Percentiles rank a stretch among this genome's conserved stretches.
phyloP scores from a whole-genome alignment of 2,329 filamentous ascomycete species.

The Colletotrichum viniferum region DNA sequence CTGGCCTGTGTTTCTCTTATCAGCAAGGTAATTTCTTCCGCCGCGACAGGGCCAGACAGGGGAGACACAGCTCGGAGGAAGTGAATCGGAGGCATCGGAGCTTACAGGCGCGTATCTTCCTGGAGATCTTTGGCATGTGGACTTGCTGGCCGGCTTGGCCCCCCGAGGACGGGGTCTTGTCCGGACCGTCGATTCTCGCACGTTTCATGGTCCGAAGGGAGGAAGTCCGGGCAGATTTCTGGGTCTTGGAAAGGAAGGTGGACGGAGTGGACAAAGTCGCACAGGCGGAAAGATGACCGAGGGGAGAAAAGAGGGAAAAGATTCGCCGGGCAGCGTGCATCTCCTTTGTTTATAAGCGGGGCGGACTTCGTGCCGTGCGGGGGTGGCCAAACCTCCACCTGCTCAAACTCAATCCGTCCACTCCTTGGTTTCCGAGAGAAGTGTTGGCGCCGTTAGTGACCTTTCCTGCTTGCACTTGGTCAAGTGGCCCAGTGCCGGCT shows the following conservation, averaged over 20 bases:
- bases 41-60: neutral
- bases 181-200: slow-evolving; percentile 17
- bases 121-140: slow-evolving; percentile 31
- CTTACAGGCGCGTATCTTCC: slow-evolving; percentile 36
- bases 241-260: slow-evolving; percentile 5
- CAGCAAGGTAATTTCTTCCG: neutral
- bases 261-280: slow-evolving; percentile 11
- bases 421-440: neutral
- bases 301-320: slow-evolving; percentile 14
- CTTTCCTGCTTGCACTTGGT: neutral
- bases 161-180: slow-evolving; percentile 17
- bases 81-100: neutral
- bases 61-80: neutral
- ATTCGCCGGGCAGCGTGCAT: neutral
- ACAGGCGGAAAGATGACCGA: slow-evolving; percentile 19
- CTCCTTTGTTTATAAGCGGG: slow-evolving; percentile 21
- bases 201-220: slow-evolving; percentile 17
- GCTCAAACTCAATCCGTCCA: neutral
- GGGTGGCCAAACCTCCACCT: neutral
- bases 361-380: slow-evolving; percentile 22
- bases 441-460: neutral
- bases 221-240: slow-evolving; percentile 16
- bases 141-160: neutral
- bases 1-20: slow-evolving; percentile 27
- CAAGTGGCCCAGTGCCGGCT: neutral